phyloP scores from a whole-genome alignment of 148 eudicot species.

The Amaranthus cruentus region DNA sequence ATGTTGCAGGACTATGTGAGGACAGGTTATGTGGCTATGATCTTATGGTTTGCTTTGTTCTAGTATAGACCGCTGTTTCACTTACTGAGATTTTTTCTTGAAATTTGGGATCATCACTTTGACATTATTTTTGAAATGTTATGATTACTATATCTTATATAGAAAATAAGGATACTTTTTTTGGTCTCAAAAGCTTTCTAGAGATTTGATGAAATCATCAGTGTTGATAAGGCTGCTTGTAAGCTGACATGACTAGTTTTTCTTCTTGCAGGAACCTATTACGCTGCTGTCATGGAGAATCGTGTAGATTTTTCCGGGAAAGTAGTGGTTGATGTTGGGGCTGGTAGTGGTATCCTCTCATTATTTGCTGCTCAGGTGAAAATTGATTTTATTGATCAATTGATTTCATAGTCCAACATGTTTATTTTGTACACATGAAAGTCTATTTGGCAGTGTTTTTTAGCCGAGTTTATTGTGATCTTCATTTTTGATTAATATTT shows the following conservation, averaged over 20 bases:
- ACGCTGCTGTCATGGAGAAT: conserved; percentile 93
- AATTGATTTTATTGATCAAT: conserved; percentile 5
- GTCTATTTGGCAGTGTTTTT: conserved; percentile 1
- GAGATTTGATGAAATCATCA: background rate
- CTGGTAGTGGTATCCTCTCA: conserved; percentile 96
- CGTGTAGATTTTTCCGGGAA: conserved; percentile 79
- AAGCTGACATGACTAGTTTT: background rate
- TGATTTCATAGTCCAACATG: background rate
- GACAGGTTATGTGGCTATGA: conserved; percentile 59
- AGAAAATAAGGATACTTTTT: too few species aligned
- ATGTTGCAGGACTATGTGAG: conserved; percentile 99
- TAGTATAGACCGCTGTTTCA: background rate
- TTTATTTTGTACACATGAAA: background rate
- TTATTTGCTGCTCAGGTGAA: conserved; percentile 96
- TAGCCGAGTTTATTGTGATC: background rate
- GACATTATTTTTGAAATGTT: background rate
- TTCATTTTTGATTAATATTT: background rate
- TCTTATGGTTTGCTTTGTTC: conserved; percentile 7
- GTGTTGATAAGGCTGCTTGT: background rate
- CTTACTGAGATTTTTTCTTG: background rate
- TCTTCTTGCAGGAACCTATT: conserved; percentile 69
- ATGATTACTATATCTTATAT: background rate
- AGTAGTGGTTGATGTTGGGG: conserved; percentile 98
- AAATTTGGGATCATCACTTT: background rate
- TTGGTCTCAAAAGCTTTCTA: too few species aligned